A percentile compares a stretch with the other conserved stretches of the same genome.
Conservation (phyloP, 345 rosid genomes). For the Acer yangbiense region DNA sequence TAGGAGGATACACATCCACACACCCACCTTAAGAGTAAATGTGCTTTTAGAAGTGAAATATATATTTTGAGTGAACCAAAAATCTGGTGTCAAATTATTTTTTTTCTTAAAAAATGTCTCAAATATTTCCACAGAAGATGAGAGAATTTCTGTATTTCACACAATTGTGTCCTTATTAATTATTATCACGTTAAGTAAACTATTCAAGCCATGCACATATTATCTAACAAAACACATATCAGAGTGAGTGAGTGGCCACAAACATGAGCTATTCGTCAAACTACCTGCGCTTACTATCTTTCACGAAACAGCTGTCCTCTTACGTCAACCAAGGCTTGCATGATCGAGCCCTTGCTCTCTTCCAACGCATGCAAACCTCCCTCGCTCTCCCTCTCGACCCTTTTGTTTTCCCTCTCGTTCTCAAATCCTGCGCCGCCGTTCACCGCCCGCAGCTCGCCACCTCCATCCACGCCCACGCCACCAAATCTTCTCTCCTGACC, state of each 20-base stretch:
- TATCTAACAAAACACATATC: too few species aligned
- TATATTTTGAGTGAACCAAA: too few species aligned
- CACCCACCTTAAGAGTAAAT: too few species aligned
- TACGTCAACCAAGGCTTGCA: slow-evolving; percentile 53
- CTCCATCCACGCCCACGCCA: slow-evolving; percentile 46
- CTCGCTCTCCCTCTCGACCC: slow-evolving; percentile 53
- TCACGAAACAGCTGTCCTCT: slow-evolving; percentile 51
- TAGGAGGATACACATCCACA: too few species aligned
- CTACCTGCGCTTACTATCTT: slow-evolving; percentile 40
- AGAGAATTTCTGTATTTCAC: too few species aligned
- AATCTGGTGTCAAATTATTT: too few species aligned
- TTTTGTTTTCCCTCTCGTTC: slow-evolving; percentile 56
- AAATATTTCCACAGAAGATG: too few species aligned
- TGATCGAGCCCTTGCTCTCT: slow-evolving; percentile 51
- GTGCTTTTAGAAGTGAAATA: too few species aligned
- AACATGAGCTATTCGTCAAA: slow-evolving; percentile 37
- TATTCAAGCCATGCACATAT: too few species aligned
- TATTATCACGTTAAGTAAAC: too few species aligned
- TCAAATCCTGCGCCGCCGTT: slow-evolving; percentile 62
- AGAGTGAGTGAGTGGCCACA: not conserved
- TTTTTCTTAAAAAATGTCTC: too few species aligned
- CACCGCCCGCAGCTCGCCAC: slow-evolving; percentile 43
- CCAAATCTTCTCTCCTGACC: slow-evolving; percentile 37
- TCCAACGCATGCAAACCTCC: slow-evolving; percentile 49
- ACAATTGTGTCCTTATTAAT: too few species aligned